Conservation (phyloP, 331 rosid genomes). For the Pyrus hybrid region DNA sequence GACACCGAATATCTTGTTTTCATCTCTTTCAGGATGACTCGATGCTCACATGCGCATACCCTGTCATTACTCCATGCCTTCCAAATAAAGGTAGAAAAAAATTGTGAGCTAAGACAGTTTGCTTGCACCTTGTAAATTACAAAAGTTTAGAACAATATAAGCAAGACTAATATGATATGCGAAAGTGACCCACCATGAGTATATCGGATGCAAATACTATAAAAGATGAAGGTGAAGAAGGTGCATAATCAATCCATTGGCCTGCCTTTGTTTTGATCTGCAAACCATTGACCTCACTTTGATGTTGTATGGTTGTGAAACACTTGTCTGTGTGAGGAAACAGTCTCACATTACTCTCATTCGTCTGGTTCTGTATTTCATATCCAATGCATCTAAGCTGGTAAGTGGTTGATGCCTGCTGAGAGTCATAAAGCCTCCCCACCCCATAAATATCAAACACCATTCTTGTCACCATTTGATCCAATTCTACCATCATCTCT, state of each 20-base stretch:
- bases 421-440: not conserved
- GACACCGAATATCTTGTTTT: slow-evolving; percentile 14
- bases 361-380: not conserved
- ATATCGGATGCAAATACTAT: slow-evolving; percentile 10
- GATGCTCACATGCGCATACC: slow-evolving; percentile 7
- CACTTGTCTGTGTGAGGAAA: slow-evolving; percentile 12
- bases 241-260: slow-evolving; percentile 9
- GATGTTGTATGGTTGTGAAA: slow-evolving; percentile 15
- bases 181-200: slow-evolving; percentile 4
- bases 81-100: not conserved
- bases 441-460: slow-evolving; percentile 20
- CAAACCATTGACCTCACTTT: slow-evolving; percentile 14
- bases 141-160: no score
- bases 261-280: slow-evolving; percentile 16
- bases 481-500: slow-evolving; percentile 3
- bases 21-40: slow-evolving; percentile 15
- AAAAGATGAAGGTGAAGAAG: slow-evolving; percentile 8
- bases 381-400: slow-evolving; percentile 14
- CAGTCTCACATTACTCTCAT: slow-evolving; percentile 5
- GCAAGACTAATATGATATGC: no score
- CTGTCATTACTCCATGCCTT: slow-evolving; percentile 33
- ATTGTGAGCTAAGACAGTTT: no score
- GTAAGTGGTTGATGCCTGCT: slow-evolving; percentile 4
- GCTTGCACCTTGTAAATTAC: no score
- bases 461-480: slow-evolving; percentile 14